Evolutionary conservation across 2,329 filamentous ascomycete species (phyloP), one percentile per base, ranked within the genome.

Genomic region (Aspergillus luchuensis): DNA sequence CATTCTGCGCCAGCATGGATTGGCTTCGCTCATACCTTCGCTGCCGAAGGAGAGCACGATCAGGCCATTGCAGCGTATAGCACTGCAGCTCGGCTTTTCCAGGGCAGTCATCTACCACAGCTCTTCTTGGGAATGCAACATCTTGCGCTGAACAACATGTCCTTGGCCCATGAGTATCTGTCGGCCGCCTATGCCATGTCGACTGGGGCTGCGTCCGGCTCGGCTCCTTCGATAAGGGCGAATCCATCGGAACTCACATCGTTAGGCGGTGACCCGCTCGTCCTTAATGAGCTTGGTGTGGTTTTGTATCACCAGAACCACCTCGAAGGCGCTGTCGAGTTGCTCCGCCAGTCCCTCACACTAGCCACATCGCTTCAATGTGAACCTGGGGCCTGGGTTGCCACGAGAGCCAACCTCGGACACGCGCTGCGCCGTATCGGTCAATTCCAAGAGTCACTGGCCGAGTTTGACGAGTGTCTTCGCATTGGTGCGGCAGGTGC

Each of bases 1-100:
- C 94, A 98, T 78, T 99, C 97, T 70, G 94, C 94, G 0, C 91
- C 95, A 1, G 95, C 95, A 3, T 99, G 95, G 95, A 98, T 99
- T 66, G 95, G 96, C 1, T 99, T 99, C 72, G 95, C 95, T 1
- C 96, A 99, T 75, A 99, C 95, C 0, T 99, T 99, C 74, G 95
- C 95, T 1, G 93, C 92, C 10, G 95, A 99, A 75, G 95, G 95
- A 56, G 95, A 99, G 76, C 93, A 98, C 75, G 95, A 99, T 74
- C 95, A 99, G 78, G 95, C 95, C 51, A 97, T 99, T 64, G 96
- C 93, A 8, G 95, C 96, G 0, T 99, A 99, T 79, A 96, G 91
- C 30, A 99, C 95, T 0, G 95, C 95, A 0, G 94, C 94, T 2
- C 86, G 95, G 41, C 81, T 99, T 0, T 99, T 99, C 77, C 96